phyloP scores from a whole-genome alignment of 192 early-diverging fungal genomes.

The Coemansia sp. region DNA sequence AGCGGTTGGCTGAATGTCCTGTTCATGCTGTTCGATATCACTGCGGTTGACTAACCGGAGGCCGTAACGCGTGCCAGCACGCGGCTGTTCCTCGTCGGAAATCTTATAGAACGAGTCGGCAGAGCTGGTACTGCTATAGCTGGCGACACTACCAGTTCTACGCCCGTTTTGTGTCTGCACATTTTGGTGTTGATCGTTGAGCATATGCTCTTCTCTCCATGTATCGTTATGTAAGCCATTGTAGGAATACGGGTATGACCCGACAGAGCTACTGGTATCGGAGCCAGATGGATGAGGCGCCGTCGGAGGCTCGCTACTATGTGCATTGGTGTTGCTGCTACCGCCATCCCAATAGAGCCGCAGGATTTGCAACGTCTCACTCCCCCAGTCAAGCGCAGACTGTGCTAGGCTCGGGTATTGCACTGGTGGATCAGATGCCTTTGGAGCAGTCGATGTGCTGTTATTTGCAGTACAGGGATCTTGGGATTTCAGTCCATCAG shows the following conservation, averaged over 20 bases:
- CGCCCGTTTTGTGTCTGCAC: neutral
- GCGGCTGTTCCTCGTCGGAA: slow-evolving; percentile 13
- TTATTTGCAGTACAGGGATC: neutral
- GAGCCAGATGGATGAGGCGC: slow-evolving; percentile 4
- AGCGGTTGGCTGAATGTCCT: neutral
- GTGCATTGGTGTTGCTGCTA: neutral
- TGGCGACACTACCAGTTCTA: neutral
- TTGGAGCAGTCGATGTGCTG: slow-evolving; percentile 1
- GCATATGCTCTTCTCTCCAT: neutral
- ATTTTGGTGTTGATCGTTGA: neutral
- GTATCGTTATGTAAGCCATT: neutral
- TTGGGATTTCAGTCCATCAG: neutral
- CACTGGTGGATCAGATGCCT: neutral
- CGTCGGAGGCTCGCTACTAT: slow-evolving; percentile 8
- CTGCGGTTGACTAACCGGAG: slow-evolving; percentile 16
- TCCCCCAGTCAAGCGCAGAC: slow-evolving; percentile 43
- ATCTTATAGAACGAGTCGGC: slow-evolving; percentile 33
- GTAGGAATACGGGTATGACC: too few relatives aligned
- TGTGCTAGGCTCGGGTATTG: slow-evolving; percentile 25
- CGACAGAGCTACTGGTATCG: neutral
- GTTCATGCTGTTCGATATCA: neutral
- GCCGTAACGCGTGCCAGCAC: slow-evolving; percentile 23
- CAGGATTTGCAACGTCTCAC: slow-evolving; percentile 37
- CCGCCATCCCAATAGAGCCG: slow-evolving; percentile 43
- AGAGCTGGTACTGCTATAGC: slow-evolving; percentile 13